Evolutionary conservation across 495 filamentous ascomycete genomes (phyloP).

Genomic region (Penicillium desertorum): DNA sequence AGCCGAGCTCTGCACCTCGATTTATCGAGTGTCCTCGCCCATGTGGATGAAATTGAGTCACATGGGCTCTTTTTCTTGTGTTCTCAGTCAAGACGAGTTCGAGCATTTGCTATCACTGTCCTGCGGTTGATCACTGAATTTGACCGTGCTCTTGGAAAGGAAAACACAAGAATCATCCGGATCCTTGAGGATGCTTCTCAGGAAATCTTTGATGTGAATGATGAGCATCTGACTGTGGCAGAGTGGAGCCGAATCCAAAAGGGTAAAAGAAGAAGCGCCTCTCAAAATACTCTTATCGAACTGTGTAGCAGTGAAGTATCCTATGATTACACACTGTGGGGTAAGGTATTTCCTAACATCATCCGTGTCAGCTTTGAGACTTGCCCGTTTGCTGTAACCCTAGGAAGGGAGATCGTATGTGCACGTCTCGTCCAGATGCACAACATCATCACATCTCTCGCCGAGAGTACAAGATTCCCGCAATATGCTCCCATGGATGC

Average conservation of each 20-base stretch:
- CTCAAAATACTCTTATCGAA: slow-evolving; percentile 84
- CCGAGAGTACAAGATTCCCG: slow-evolving; percentile 65
- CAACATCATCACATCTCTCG: slow-evolving; percentile 72
- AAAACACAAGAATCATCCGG: slow-evolving; percentile 77
- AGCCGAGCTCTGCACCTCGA: slow-evolving; percentile 74
- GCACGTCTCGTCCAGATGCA: slow-evolving; percentile 90
- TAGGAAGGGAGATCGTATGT: slow-evolving; percentile 89
- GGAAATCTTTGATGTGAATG: slow-evolving; percentile 86
- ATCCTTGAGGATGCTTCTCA: slow-evolving; percentile 89
- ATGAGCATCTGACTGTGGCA: slow-evolving; percentile 86
- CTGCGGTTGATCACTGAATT: slow-evolving; percentile 91
- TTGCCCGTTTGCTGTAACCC: slow-evolving; percentile 84
- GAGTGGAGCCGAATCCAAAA: slow-evolving; percentile 91
- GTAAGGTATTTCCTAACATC: slow-evolving; percentile 95
- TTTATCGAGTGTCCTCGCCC: slow-evolving; percentile 78
- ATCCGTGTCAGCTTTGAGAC: slow-evolving; percentile 87
- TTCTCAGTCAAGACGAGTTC: slow-evolving; percentile 86
- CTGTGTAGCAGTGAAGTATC: slow-evolving; percentile 93
- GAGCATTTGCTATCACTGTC: slow-evolving; percentile 88
- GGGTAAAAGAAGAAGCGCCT: slow-evolving; percentile 80
- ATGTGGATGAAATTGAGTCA: slow-evolving; percentile 95
- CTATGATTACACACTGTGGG: slow-evolving; percentile 94
- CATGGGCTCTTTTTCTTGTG: slow-evolving; percentile 98
- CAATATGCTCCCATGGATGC: slow-evolving; percentile 60
- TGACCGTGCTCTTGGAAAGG: slow-evolving; percentile 81